Evolutionary conservation across 2,329 filamentous ascomycete genomes (phyloP).

Genomic region (Piedraia hortae): DNA sequence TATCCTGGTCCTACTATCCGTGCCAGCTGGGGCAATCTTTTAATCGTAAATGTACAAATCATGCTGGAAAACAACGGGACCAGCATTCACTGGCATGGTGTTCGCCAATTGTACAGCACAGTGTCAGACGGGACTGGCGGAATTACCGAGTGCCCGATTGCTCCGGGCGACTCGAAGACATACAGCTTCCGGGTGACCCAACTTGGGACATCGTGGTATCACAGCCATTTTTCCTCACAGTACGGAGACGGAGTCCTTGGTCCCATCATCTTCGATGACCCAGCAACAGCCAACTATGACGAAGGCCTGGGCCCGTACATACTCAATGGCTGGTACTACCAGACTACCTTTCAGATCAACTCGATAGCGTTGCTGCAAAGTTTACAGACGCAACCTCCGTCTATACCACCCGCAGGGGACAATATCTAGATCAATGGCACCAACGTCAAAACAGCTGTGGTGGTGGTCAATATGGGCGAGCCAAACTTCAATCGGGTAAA

Average conservation of each 20-base stretch:
- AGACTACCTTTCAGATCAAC: slow-evolving; percentile 7
- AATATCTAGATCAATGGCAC: slow-evolving; percentile 11
- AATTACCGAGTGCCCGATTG: slow-evolving; percentile 26
- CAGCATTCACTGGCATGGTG: slow-evolving; percentile 24
- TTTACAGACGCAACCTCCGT: slow-evolving; percentile 10
- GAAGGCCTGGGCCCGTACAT: slow-evolving; percentile 14
- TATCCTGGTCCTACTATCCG: slow-evolving; percentile 1
- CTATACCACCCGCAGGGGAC: slow-evolving; percentile 10
- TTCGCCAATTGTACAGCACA: slow-evolving; percentile 22
- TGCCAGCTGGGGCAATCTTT: slow-evolving; percentile 1
- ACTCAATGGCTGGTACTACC: slow-evolving; percentile 15
- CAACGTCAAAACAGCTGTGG: slow-evolving; percentile 4
- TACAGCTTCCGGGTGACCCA: slow-evolving; percentile 12
- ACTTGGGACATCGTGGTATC: slow-evolving; percentile 29
- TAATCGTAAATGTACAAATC: slow-evolving; percentile 9
- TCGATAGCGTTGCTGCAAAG: too few species aligned
- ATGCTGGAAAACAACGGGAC: slow-evolving; percentile 18
- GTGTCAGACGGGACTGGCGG: slow-evolving; percentile 21
- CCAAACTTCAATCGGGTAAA: slow-evolving; percentile 13
- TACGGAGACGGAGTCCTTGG: slow-evolving; percentile 34
- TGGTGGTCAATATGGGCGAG: slow-evolving; percentile 5
- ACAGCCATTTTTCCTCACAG: slow-evolving; percentile 31
- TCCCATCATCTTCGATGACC: slow-evolving; percentile 29
- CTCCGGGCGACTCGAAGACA: not conserved
- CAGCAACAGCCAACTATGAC: slow-evolving; percentile 14